phyloP scores from a whole-genome alignment of 495 filamentous ascomycete species.

The Penicillium crystallinum region DNA sequence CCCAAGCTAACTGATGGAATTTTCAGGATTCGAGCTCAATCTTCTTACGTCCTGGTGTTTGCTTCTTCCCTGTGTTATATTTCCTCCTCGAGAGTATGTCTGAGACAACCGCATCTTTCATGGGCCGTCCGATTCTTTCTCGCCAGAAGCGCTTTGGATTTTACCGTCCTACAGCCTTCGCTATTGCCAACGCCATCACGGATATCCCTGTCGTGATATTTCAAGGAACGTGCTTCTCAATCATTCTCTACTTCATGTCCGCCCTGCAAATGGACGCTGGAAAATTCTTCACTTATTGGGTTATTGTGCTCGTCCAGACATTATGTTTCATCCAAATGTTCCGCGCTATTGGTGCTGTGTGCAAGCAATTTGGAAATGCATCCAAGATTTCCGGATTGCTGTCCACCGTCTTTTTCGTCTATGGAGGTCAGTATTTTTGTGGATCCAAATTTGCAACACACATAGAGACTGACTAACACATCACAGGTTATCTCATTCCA shows the following conservation, averaged over 20 bases:
- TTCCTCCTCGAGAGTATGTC: conserved; percentile 37
- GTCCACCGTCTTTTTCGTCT: conserved; percentile 75
- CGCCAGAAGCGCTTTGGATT: conserved; percentile 57
- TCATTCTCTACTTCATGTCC: conserved; percentile 79
- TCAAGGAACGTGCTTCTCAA: conserved; percentile 64
- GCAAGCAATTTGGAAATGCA: conserved; percentile 78
- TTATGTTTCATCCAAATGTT: conserved; percentile 73
- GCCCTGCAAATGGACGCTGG: conserved; percentile 62
- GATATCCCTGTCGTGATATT: conserved; percentile 64
- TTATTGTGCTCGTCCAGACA: conserved; percentile 64
- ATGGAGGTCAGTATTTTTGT: conserved; percentile 62
- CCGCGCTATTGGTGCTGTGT: conserved; percentile 68
- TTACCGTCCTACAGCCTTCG: conserved; percentile 72
- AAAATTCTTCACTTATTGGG: conserved; percentile 71
- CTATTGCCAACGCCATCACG: conserved; percentile 73
- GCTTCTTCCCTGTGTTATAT: conserved; percentile 38
- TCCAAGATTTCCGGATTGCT: conserved; percentile 71
- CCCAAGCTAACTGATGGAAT: background rate
- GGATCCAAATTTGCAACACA: conserved; percentile 48
- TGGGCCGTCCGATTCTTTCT: conserved; percentile 40
- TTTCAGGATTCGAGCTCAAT: conserved; percentile 20
- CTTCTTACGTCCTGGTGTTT: conserved; percentile 35
- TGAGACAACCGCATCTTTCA: conserved; percentile 36
- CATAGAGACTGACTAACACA: conserved; percentile 26
- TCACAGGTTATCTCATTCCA: conserved; percentile 81